Base-by-base conservation (phyloP, 331 rosid species). In the Malus hybrid region DNA sequence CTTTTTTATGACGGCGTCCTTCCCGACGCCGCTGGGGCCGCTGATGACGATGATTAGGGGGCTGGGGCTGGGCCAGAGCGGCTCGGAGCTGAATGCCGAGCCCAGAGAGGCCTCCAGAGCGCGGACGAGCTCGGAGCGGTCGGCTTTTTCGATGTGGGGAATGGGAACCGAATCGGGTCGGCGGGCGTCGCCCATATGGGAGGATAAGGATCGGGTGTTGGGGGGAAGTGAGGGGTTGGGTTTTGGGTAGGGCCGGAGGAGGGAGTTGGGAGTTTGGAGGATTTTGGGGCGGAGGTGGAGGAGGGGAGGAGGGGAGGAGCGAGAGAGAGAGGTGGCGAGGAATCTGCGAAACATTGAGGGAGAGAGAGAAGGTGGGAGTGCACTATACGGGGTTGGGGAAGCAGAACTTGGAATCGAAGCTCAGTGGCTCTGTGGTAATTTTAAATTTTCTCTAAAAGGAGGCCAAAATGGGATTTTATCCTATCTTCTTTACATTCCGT, bases 11-110 rank as follows among this genome's bases (percentile, higher is more conserved):
- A 90, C 77, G 12, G 99, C 90, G 85, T 92, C 97, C 70, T 94
- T 94, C 57, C 99, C 99, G 59, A 92, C 99, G 6, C 99, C 99
- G 70, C 97, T 92, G 9, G 99, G 97, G 6, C 99, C 99, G 61
- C 93, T 83, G 50, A 94, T 90, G 15, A 94, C 96, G 62, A 94
- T 52, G 72, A 94, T 76, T 67, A 92, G 83, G 0, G 99, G 99
- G 44, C 44, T 67, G 2, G 99, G 93, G 62, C 77, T 74, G 3
- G 96, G 88, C 57, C 71, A 52, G 13, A 92, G 77, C 0, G 97
- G 92, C 1, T 84, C 83, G 5, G 96, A 84, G 72, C 85, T 68
- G 81, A 94, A 90, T 22, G 89, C 76, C 4, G 93, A 81, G 5
- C 92, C 90, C 4, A 94, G 65, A 0, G 99, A 90, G 69, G 96